phyloP scores from a whole-genome alignment of 345 rosid genomes.

The Cardamine occulta region DNA sequence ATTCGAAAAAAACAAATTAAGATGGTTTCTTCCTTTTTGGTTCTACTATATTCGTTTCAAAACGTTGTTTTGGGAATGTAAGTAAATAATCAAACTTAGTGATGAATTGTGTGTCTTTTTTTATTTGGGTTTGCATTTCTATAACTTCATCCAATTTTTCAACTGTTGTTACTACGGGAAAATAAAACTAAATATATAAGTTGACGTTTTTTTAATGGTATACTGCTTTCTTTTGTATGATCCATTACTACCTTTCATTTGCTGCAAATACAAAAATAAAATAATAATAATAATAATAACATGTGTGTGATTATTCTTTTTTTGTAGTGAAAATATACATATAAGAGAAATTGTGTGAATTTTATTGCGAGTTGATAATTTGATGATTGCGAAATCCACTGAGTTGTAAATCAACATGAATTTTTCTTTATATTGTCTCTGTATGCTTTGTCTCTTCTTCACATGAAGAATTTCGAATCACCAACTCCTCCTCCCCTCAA shows the following conservation, averaged over 20 bases:
- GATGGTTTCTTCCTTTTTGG: not conserved
- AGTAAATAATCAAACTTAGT: not conserved
- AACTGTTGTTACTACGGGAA: not conserved
- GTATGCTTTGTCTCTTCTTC: conserved; percentile 36
- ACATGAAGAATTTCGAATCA: conserved; percentile 38
- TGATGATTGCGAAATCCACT: conserved; percentile 18
- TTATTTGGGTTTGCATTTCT: not conserved
- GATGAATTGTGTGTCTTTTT: not conserved
- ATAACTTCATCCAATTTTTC: not conserved
- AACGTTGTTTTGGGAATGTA: not conserved
- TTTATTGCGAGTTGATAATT: not conserved
- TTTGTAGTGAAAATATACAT: not conserved
- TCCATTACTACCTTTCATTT: not conserved
- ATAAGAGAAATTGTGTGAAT: not conserved
- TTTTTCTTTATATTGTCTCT: conserved; percentile 25
- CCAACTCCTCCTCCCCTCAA: conserved; percentile 42
- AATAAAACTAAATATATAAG: not conserved
- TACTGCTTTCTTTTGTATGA: not conserved
- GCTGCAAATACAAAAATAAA: not conserved
- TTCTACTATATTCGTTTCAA: not conserved
- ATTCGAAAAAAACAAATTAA: not conserved
- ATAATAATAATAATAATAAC: too few relatives aligned
- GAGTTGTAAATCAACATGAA: conserved; percentile 24
- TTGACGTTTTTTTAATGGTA: not conserved
- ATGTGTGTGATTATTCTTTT: not conserved